Evolutionary conservation across 1,139 yeast genomes (phyloP).

Genomic region (Sugiyamaella xylanicola): DNA sequence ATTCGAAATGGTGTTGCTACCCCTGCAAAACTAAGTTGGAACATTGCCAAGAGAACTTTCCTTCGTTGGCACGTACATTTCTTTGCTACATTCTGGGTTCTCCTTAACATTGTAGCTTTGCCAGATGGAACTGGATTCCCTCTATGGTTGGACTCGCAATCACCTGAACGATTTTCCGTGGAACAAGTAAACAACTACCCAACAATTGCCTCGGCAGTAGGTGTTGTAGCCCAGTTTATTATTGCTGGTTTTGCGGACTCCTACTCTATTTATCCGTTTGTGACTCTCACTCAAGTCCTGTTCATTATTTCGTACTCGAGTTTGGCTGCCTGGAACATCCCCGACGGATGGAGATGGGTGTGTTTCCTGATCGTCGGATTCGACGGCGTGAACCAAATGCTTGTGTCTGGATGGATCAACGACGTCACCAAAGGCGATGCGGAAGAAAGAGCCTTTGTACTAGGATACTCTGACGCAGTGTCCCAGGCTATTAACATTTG

Average conservation of each 20-base stretch:
- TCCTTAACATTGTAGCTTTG: constrained; percentile 45
- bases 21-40: constrained; percentile 36
- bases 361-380: constrained; percentile 49
- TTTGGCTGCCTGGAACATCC: constrained; percentile 51
- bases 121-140: constrained; percentile 43
- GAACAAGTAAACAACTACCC: constrained; percentile 50
- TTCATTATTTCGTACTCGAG: constrained; percentile 46
- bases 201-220: constrained; percentile 50
- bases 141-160: constrained; percentile 37
- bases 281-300: constrained; percentile 40
- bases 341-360: constrained; percentile 51
- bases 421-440: constrained; percentile 44
- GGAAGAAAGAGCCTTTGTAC: constrained; percentile 47
- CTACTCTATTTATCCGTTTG: constrained; percentile 42
- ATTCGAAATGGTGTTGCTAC: constrained; percentile 41
- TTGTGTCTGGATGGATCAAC: constrained; percentile 47
- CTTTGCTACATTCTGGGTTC: constrained; percentile 46
- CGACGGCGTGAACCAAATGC: constrained; percentile 43
- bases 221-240: constrained; percentile 47
- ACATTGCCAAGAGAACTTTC: constrained; percentile 39
- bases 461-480: constrained; percentile 47
- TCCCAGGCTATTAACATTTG: constrained; percentile 49
- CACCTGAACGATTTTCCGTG: constrained; percentile 36
- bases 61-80: constrained; percentile 45
- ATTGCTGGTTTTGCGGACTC: constrained; percentile 45